Evolutionary conservation across 2,329 filamentous ascomycete genomes (phyloP).

Genomic region (Colletotrichum camelliae): DNA sequence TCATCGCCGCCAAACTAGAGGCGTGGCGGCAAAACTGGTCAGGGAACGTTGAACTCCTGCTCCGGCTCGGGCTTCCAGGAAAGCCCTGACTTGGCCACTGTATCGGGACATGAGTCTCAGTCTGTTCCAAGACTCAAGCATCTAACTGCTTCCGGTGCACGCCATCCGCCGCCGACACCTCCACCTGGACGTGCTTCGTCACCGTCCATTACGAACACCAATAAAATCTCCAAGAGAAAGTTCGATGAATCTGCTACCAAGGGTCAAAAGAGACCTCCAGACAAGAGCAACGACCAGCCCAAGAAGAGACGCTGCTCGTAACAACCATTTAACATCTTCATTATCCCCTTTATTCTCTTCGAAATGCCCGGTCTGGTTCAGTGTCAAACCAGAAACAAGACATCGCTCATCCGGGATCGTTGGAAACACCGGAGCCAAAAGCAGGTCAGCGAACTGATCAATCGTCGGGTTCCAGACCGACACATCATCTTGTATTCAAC

Average conservation of each 20-base stretch:
- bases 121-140: neutral
- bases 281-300: neutral
- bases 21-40: neutral
- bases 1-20: conserved; percentile 53
- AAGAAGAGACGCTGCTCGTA: neutral
- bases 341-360: neutral
- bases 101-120: neutral
- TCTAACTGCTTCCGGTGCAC: neutral
- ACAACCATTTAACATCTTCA: neutral
- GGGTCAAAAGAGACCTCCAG: neutral
- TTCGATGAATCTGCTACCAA: neutral
- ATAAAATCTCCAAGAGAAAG: neutral
- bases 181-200: no score
- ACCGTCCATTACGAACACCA: neutral
- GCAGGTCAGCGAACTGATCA: neutral
- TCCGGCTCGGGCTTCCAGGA: neutral
- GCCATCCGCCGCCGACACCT: neutral
- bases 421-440: neutral
- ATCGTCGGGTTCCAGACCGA: neutral
- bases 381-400: neutral
- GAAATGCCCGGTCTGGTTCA: neutral
- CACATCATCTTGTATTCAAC: conserved; percentile 4
- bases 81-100: neutral
- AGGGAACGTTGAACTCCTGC: neutral
- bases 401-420: neutral